Percentiles rank a stretch among this genome's conserved stretches.
phyloP scores from a whole-genome alignment of 2,329 filamentous ascomycete species.

The Scedosporium boydii region DNA sequence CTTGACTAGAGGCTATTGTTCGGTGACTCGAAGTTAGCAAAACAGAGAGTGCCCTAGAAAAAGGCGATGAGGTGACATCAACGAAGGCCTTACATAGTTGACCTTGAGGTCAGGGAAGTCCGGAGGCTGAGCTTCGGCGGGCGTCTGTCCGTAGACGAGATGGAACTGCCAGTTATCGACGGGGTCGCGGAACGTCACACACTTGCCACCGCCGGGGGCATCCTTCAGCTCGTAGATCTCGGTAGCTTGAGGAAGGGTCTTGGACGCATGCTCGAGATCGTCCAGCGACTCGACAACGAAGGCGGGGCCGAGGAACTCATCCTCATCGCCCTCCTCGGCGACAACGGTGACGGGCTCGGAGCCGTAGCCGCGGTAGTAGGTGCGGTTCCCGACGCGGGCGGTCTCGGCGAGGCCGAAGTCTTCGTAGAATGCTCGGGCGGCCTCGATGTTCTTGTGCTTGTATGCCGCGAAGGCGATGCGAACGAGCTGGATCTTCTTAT shows the following conservation, averaged over 20 bases:
- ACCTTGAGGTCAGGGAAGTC: slow-evolving; percentile 31
- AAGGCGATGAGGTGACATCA: background rate
- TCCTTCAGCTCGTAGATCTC: slow-evolving; percentile 36
- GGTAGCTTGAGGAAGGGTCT: slow-evolving; percentile 35
- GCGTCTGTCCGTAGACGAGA: slow-evolving; percentile 43
- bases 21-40: background rate
- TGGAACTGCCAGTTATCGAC: slow-evolving; percentile 49
- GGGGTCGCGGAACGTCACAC: slow-evolving; percentile 41
- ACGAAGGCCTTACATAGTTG: slow-evolving; percentile 28
- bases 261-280: slow-evolving; percentile 41
- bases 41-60: background rate
- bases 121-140: slow-evolving; percentile 21
- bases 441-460: slow-evolving; percentile 32
- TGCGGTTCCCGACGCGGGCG: slow-evolving; percentile 28
- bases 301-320: slow-evolving; percentile 46
- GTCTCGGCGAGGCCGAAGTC: slow-evolving; percentile 38
- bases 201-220: slow-evolving; percentile 42
- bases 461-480: slow-evolving; percentile 38
- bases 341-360: slow-evolving; percentile 50
- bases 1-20: slow-evolving; percentile 25
- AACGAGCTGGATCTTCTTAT: slow-evolving; percentile 15
- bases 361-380: slow-evolving; percentile 54
- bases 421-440: slow-evolving; percentile 30
- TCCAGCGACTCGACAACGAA: slow-evolving; percentile 47
- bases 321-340: slow-evolving; percentile 33